These are phyloP conservation scores for Sporothrix pallida DNA, from an alignment of 2,329 filamentous ascomycete genomes.

Conservation along the genomic window DNA sequence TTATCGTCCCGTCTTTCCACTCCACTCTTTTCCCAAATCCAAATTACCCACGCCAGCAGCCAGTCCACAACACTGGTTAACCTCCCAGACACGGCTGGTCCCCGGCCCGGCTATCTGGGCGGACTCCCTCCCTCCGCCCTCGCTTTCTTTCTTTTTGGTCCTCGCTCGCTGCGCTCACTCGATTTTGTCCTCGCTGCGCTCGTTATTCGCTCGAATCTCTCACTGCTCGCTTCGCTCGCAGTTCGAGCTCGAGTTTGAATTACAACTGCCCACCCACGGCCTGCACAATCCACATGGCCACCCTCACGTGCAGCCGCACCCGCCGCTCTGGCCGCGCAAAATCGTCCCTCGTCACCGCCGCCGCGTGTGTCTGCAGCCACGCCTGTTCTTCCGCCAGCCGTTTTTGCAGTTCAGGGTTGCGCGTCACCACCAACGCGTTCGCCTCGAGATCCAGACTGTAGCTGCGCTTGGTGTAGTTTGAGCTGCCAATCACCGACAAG, in stretches of 20 bases:
- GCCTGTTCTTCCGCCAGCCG: constrained; percentile 79
- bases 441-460: constrained; percentile 92
- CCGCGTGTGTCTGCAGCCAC: constrained; percentile 78
- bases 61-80: too few relatives aligned
- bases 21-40: too few relatives aligned
- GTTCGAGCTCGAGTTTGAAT: constrained; percentile 36
- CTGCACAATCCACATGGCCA: constrained; percentile 94
- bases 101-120: background rate
- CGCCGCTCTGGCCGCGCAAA: constrained; percentile 80
- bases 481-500: constrained; percentile 85
- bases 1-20: constrained; percentile 6
- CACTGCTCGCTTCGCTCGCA: too few relatives aligned
- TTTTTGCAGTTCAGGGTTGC: constrained; percentile 71
- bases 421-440: constrained; percentile 84
- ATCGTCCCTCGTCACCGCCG: constrained; percentile 73
- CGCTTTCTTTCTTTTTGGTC: background rate
- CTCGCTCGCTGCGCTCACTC: too few relatives aligned
- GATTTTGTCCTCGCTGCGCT: background rate
- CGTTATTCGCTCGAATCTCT: background rate
- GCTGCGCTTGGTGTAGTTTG: constrained; percentile 93
- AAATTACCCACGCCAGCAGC: too few relatives aligned
- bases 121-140: background rate
- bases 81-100: background rate
- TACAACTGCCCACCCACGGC: constrained; percentile 85
- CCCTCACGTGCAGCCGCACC: constrained; percentile 80